A percentile compares a stretch with the other conserved stretches of the same genome.
Evolutionary conservation across 2,329 filamentous ascomycete genomes (phyloP).

Genomic region (Truncatella angustata): DNA sequence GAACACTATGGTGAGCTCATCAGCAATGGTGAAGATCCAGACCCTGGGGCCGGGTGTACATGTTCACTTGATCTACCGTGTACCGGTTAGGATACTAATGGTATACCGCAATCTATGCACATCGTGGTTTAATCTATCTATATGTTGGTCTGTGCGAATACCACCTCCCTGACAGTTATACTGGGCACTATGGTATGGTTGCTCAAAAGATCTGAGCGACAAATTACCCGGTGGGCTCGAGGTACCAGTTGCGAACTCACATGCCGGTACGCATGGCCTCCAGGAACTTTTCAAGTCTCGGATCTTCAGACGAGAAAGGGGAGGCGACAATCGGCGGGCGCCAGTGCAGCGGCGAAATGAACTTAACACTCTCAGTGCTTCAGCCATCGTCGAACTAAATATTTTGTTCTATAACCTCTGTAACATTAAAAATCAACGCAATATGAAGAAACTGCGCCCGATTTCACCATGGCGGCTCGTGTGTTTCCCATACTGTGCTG

Average conservation of each 20-base stretch:
- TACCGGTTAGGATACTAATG: not conserved
- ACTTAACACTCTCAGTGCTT: not conserved
- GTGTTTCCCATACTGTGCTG: conserved; percentile 11
- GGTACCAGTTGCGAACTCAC: too few species aligned
- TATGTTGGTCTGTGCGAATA: not conserved
- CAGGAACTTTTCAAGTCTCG: conserved; percentile 6
- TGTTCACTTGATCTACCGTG: too few species aligned
- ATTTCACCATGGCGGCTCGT: not conserved
- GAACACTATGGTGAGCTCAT: too few species aligned
- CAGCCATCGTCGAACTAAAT: not conserved
- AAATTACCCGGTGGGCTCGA: not conserved
- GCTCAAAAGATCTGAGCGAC: not conserved
- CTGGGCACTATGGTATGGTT: not conserved
- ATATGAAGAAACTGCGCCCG: conserved; percentile 1
- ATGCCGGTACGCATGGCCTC: too few species aligned
- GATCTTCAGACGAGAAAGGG: conserved; percentile 7
- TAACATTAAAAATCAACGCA: not conserved
- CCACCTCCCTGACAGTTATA: not conserved
- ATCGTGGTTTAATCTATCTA: too few species aligned
- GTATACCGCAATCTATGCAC: not conserved
- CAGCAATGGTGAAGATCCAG: too few species aligned
- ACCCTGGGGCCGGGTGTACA: too few species aligned
- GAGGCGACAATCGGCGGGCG: not conserved
- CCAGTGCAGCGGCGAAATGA: not conserved
- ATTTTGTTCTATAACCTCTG: not conserved